A percentile compares a stretch with the other conserved stretches of the same genome.
Conservation (phyloP, 768 basidiomycete species). For the Amanita fuliginea region DNA sequence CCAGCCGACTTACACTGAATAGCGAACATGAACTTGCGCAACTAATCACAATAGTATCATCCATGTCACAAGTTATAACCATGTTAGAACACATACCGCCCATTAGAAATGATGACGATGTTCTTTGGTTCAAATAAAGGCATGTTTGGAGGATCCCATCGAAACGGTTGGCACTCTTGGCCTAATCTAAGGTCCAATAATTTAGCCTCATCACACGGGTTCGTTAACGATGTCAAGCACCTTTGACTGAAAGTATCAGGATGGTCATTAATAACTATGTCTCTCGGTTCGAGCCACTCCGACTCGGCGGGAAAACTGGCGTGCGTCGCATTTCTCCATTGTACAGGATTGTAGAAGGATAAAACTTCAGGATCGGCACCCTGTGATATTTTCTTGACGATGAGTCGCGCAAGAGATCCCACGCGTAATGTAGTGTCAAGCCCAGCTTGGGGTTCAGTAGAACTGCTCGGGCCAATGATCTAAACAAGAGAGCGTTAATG, state of each 20-base stretch:
- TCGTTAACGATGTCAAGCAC: slow-evolving; percentile 12
- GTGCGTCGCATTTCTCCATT: slow-evolving; percentile 38
- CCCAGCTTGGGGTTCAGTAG: slow-evolving; percentile 44
- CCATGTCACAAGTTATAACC: background rate
- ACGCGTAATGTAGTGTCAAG: slow-evolving; percentile 39
- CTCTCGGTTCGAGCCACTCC: slow-evolving; percentile 39
- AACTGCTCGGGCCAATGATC: slow-evolving; percentile 41
- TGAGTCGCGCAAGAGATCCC: slow-evolving; percentile 36
- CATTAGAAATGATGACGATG: slow-evolving; percentile 46
- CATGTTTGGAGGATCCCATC: slow-evolving; percentile 25
- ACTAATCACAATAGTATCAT: slow-evolving; percentile 14
- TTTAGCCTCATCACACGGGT: background rate
- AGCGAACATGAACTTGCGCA: slow-evolving; percentile 38
- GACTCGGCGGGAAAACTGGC: slow-evolving; percentile 25
- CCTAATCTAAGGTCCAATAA: slow-evolving; percentile 22
- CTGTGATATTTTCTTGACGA: slow-evolving; percentile 31
- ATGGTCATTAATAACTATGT: slow-evolving; percentile 33
- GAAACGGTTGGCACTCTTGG: slow-evolving; percentile 33
- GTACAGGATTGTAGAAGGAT: slow-evolving; percentile 36
- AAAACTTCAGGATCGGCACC: slow-evolving; percentile 32
- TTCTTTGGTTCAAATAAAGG: slow-evolving; percentile 38
- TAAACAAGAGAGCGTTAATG: slow-evolving; percentile 10
- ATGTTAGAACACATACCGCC: slow-evolving; percentile 22
- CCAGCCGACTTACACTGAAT: slow-evolving; percentile 26
- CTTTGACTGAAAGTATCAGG: slow-evolving; percentile 40